phyloP scores from a whole-genome alignment of 768 basidiomycete species.

The Suillus variegatus region DNA sequence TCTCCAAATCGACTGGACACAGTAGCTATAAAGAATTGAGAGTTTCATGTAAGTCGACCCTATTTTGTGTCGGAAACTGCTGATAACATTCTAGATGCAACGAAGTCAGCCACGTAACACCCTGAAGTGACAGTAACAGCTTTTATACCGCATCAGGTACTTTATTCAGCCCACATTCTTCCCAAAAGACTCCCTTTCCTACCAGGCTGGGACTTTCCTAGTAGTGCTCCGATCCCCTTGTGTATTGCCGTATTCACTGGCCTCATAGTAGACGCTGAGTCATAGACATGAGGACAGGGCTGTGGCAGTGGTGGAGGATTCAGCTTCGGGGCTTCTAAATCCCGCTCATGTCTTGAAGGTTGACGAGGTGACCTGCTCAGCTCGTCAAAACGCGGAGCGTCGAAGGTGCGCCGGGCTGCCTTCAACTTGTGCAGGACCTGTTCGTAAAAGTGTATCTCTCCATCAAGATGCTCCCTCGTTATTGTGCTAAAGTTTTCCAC shows the following conservation, averaged over 20 bases:
- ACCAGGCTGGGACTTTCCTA: conserved; percentile 38
- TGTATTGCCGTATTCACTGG: conserved; percentile 76
- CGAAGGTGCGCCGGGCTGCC: conserved; percentile 55
- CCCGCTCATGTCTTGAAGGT: conserved; percentile 76
- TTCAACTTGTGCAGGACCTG: conserved; percentile 64
- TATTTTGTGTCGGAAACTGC: not conserved
- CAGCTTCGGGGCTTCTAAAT: conserved; percentile 58
- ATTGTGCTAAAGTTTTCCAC: conserved; percentile 63
- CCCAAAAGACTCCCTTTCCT: conserved; percentile 59
- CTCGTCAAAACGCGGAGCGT: conserved; percentile 47
- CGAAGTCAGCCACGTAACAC: not conserved
- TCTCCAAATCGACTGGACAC: too few species aligned
- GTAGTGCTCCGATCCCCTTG: conserved; percentile 66
- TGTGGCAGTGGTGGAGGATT: conserved; percentile 53
- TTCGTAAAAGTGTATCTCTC: conserved; percentile 75
- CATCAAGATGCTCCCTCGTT: conserved; percentile 71
- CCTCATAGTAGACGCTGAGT: conserved; percentile 72
- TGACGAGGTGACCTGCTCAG: conserved; percentile 54
- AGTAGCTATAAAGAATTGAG: too few species aligned
- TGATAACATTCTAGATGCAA: not conserved
- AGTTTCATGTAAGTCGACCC: not conserved
- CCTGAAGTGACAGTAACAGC: not conserved
- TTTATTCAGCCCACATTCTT: conserved; percentile 50
- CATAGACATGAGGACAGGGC: conserved; percentile 79
- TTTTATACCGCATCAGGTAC: too few species aligned